Evolutionary conservation across 2,329 filamentous ascomycete species (phyloP).

Genomic region (Sporothrix luriei): DNA sequence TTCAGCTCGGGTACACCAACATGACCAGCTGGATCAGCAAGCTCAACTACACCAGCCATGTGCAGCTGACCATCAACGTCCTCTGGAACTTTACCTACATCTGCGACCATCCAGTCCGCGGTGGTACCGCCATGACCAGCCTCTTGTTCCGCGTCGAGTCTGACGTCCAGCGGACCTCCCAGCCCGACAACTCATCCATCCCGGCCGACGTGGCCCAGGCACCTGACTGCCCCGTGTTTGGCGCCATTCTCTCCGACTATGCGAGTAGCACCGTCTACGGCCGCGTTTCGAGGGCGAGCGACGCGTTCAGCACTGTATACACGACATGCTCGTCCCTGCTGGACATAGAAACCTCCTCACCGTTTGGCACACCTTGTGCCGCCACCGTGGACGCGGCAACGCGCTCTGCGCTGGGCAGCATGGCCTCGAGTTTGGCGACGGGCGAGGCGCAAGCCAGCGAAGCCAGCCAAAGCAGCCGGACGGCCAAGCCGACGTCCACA

Average conservation of each 20-base stretch:
- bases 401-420: slow-evolving; percentile 21
- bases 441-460: background rate
- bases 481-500: background rate
- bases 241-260: slow-evolving; percentile 7
- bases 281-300: background rate
- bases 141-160: slow-evolving; percentile 24
- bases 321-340: slow-evolving; percentile 10
- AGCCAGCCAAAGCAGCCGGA: background rate
- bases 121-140: background rate
- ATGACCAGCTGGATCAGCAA: slow-evolving; percentile 25
- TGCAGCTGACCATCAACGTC: slow-evolving; percentile 9
- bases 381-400: slow-evolving; percentile 17
- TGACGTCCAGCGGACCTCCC: background rate
- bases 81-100: background rate
- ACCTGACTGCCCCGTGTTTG: slow-evolving; percentile 30
- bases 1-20: slow-evolving; percentile 29
- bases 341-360: background rate
- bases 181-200: slow-evolving; percentile 16
- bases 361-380: slow-evolving; percentile 20
- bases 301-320: background rate
- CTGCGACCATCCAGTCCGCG: background rate
- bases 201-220: slow-evolving; percentile 16
- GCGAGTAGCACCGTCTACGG: background rate
- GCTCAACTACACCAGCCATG: background rate
- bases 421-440: slow-evolving; percentile 27